Evolutionary conservation across 768 basidiomycete genomes (phyloP).

Genomic region (Podaxis sp.): DNA sequence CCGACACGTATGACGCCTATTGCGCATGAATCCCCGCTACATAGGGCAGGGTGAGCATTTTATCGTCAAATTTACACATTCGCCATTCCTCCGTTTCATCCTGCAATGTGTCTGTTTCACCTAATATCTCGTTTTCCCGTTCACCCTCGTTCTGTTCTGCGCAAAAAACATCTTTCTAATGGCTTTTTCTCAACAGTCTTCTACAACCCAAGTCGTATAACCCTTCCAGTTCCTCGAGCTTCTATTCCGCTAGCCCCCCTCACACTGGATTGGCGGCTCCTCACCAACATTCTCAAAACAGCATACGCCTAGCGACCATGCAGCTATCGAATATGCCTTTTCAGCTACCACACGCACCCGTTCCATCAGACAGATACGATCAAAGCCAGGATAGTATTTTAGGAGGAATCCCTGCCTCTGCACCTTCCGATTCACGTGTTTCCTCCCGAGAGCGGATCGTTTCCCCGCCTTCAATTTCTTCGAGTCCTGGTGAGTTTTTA

Average conservation of each 20-base stretch:
- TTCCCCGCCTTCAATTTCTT: neutral
- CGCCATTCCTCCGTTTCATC: slow-evolving; percentile 14
- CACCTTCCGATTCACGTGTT: slow-evolving; percentile 12
- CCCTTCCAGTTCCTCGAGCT: slow-evolving; percentile 25
- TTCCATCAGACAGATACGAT: neutral
- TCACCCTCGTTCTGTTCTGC: slow-evolving; percentile 5
- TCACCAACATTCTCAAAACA: slow-evolving; percentile 53
- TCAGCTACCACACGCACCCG: slow-evolving; percentile 21
- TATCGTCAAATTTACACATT: slow-evolving; percentile 5
- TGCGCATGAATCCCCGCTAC: slow-evolving; percentile 40
- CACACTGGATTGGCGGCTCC: slow-evolving; percentile 10
- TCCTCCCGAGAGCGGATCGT: slow-evolving; percentile 1
- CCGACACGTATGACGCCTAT: slow-evolving; percentile 17
- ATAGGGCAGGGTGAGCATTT: slow-evolving; percentile 50
- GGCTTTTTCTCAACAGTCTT: slow-evolving; percentile 35
- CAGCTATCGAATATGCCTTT: slow-evolving; percentile 57
- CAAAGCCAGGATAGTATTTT: neutral
- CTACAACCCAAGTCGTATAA: slow-evolving; percentile 55
- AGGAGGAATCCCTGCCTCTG: slow-evolving; percentile 1
- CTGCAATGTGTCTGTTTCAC: slow-evolving; percentile 16
- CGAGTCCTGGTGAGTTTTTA: neutral
- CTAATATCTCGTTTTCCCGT: slow-evolving; percentile 14
- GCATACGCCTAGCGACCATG: slow-evolving; percentile 66
- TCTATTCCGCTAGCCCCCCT: slow-evolving; percentile 9
- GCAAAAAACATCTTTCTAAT: slow-evolving; percentile 11